These are phyloP conservation scores for Orobanche coerulescens DNA, from an alignment of 257 asterid species.

Conservation along the genomic window DNA sequence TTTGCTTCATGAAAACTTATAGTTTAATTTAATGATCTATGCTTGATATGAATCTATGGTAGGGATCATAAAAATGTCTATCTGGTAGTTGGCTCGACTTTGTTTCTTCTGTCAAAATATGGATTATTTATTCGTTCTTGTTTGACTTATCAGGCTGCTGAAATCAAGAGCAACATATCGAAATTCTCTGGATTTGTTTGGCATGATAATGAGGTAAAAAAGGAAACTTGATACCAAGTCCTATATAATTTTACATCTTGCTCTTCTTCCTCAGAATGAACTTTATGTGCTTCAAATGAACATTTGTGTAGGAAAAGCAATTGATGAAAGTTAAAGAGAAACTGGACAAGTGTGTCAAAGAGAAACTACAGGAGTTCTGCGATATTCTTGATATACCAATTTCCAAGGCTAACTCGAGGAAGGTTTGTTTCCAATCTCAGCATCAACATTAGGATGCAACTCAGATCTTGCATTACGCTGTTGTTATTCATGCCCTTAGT, in stretches of 20 bases:
- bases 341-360: conserved; percentile 76
- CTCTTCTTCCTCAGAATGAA: neutral
- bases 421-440: conserved; percentile 44
- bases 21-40: neutral
- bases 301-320: conserved; percentile 67
- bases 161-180: conserved; percentile 61
- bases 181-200: conserved; percentile 92
- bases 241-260: neutral
- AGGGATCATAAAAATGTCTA: neutral
- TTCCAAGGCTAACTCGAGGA: conserved; percentile 50
- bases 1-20: neutral
- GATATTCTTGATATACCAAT: conserved; percentile 73
- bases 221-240: neutral
- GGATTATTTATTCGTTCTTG: neutral
- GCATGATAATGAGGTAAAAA: conserved; percentile 74
- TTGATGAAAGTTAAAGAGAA: conserved; percentile 64
- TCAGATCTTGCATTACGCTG: neutral
- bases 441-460: neutral
- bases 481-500: neutral
- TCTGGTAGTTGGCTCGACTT: neutral
- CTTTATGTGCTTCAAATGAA: conserved; percentile 16
- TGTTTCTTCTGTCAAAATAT: conserved; percentile 4
- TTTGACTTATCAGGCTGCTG: conserved; percentile 60
- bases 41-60: neutral
- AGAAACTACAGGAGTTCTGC: conserved; percentile 73